phyloP scores from a whole-genome alignment of 108 stramenopile genomes.

The Skeletonema menzelii region DNA sequence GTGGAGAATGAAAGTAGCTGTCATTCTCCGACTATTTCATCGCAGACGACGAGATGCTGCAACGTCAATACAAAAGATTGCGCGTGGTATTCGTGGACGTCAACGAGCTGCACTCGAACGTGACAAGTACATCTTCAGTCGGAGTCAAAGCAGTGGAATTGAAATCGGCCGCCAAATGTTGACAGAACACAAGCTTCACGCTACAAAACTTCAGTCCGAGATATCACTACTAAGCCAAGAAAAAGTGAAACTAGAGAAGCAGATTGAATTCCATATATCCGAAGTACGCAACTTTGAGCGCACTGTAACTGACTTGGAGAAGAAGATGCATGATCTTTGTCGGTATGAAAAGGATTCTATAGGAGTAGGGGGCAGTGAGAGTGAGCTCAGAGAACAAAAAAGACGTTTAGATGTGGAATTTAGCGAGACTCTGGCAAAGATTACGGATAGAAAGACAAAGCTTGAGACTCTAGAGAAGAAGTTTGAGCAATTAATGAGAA shows the following conservation, averaged over 20 bases:
- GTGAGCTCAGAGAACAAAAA: constrained; percentile 78
- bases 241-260: constrained; percentile 79
- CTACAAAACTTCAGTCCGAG: constrained; percentile 85
- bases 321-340: constrained; percentile 82
- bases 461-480: constrained; percentile 65
- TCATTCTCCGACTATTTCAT: constrained; percentile 37
- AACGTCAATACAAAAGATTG: constrained; percentile 62
- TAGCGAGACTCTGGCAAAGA: constrained; percentile 78
- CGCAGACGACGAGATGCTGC: constrained; percentile 46
- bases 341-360: constrained; percentile 70
- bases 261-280: constrained; percentile 66
- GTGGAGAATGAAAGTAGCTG: constrained; percentile 56
- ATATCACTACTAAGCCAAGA: constrained; percentile 81
- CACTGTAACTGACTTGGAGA: constrained; percentile 71
- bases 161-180: constrained; percentile 91
- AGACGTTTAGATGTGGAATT: constrained; percentile 84
- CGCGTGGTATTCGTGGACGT: constrained; percentile 73
- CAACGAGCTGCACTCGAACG: constrained; percentile 68
- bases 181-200: constrained; percentile 89
- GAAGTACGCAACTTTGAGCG: constrained; percentile 83
- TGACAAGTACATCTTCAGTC: constrained; percentile 84
- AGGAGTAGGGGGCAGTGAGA: constrained; percentile 53
- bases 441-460: constrained; percentile 77
- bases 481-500: constrained; percentile 62
- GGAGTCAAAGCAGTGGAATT: constrained; percentile 83